phyloP scores from a whole-genome alignment of 208 protist species.

The Naegleria lovaniensis region DNA sequence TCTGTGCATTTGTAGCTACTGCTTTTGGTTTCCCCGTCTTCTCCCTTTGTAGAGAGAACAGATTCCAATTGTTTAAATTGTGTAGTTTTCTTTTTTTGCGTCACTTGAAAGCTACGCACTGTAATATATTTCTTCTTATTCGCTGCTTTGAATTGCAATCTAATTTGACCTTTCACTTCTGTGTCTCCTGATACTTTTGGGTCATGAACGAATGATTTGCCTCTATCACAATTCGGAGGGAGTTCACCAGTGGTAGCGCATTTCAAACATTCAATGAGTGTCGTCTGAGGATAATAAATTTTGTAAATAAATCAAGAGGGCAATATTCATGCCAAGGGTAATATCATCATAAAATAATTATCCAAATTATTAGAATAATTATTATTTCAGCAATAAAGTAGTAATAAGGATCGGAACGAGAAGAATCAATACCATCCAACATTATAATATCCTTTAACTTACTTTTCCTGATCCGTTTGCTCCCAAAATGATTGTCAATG shows the following conservation, averaged over 20 bases:
- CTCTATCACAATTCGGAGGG: slow-evolving; percentile 86
- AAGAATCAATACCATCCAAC: background rate
- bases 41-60: slow-evolving; percentile 78
- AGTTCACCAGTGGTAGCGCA: slow-evolving; percentile 92
- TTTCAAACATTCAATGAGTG: slow-evolving; percentile 95
- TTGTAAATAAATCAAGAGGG: too few relatives aligned
- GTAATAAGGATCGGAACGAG: background rate
- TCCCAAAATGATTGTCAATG: slow-evolving; percentile 97
- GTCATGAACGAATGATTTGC: slow-evolving; percentile 93
- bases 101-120: slow-evolving; percentile 79
- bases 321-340: slow-evolving; percentile 25
- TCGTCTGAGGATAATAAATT: slow-evolving; percentile 50
- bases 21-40: slow-evolving; percentile 35
- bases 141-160: slow-evolving; percentile 75
- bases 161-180: slow-evolving; percentile 94
- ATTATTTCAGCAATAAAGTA: background rate
- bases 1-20: slow-evolving; percentile 69
- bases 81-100: slow-evolving; percentile 70
- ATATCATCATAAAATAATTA: background rate
- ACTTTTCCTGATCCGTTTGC: slow-evolving; percentile 83
- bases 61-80: slow-evolving; percentile 85
- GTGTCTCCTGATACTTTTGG: slow-evolving; percentile 84
- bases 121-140: slow-evolving; percentile 74
- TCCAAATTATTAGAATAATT: background rate
- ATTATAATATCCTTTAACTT: background rate